Conservation (phyloP, 805 yeast species). For the Candida odintsovae region DNA sequence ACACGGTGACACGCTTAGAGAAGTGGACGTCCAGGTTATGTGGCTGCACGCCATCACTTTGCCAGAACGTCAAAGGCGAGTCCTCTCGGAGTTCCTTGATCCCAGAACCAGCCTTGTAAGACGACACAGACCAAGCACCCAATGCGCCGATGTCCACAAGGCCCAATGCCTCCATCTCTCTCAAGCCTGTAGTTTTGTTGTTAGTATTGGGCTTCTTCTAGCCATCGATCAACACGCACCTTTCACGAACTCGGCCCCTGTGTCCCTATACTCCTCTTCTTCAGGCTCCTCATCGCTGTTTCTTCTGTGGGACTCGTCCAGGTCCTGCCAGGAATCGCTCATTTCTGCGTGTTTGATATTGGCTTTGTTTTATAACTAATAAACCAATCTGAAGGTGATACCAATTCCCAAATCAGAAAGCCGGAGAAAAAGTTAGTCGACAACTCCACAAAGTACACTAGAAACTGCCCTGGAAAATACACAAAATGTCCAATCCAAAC, state of each 20-base stretch:
- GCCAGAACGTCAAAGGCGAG: slow-evolving; percentile 78
- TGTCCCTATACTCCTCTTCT: slow-evolving; percentile 10
- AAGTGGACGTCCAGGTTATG: slow-evolving; percentile 78
- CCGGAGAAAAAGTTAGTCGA: background rate
- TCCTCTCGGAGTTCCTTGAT: slow-evolving; percentile 68
- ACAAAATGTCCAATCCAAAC: slow-evolving; percentile 5
- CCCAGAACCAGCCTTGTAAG: slow-evolving; percentile 68
- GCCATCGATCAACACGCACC: no score
- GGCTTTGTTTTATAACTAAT: no score
- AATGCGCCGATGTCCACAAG: slow-evolving; percentile 70
- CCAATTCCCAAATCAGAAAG: background rate
- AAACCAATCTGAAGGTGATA: no score
- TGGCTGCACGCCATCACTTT: slow-evolving; percentile 89
- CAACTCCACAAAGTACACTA: background rate
- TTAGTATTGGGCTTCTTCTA: no score
- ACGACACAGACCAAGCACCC: slow-evolving; percentile 82
- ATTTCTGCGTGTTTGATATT: slow-evolving; percentile 4
- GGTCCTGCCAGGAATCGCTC: slow-evolving; percentile 28
- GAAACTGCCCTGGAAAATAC: background rate
- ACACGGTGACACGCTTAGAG: slow-evolving; percentile 65
- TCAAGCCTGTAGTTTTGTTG: slow-evolving; percentile 33
- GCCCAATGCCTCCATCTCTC: slow-evolving; percentile 51
- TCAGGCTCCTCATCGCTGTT: slow-evolving; percentile 1
- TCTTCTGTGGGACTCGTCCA: slow-evolving; percentile 13
- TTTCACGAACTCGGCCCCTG: slow-evolving; percentile 11